Conservation (phyloP, 331 rosid species). For the Quercus lobata region DNA sequence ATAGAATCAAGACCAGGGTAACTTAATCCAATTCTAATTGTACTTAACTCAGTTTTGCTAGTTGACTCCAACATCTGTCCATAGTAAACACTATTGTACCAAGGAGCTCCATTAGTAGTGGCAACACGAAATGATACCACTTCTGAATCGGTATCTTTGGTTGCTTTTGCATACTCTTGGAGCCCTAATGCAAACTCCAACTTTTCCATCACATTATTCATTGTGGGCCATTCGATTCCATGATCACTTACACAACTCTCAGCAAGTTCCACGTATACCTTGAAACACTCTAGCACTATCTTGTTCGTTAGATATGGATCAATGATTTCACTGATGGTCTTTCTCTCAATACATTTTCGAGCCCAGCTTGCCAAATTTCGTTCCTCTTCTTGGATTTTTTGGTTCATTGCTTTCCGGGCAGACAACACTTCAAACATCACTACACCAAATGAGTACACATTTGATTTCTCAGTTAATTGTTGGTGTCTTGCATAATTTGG, state of each 20-base stretch:
- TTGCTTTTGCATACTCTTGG: no score
- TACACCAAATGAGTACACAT: slow-evolving; percentile 17
- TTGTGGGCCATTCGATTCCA: slow-evolving; percentile 10
- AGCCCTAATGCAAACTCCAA: no score
- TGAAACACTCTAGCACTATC: slow-evolving; percentile 21
- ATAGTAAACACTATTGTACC: no score
- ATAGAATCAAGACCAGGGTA: no score
- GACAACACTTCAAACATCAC: slow-evolving; percentile 14
- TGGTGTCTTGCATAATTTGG: slow-evolving; percentile 4
- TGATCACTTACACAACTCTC: slow-evolving; percentile 10
- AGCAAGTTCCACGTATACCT: slow-evolving; percentile 14
- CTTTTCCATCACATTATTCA: slow-evolving; percentile 18
- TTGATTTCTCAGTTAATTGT: slow-evolving; percentile 1
- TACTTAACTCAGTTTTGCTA: no score
- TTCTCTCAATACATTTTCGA: not conserved
- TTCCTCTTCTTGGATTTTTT: no score
- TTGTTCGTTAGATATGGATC: slow-evolving; percentile 19
- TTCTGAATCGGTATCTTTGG: no score
- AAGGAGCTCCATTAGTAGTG: no score
- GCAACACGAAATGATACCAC: no score
- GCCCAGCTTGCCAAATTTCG: no score
- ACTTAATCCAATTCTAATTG: no score
- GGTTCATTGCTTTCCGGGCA: not conserved
- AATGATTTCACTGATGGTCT: slow-evolving; percentile 3
- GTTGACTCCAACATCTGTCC: no score